Evolutionary conservation across 345 rosid genomes (phyloP).

Genomic region (Salix arbutifolia): DNA sequence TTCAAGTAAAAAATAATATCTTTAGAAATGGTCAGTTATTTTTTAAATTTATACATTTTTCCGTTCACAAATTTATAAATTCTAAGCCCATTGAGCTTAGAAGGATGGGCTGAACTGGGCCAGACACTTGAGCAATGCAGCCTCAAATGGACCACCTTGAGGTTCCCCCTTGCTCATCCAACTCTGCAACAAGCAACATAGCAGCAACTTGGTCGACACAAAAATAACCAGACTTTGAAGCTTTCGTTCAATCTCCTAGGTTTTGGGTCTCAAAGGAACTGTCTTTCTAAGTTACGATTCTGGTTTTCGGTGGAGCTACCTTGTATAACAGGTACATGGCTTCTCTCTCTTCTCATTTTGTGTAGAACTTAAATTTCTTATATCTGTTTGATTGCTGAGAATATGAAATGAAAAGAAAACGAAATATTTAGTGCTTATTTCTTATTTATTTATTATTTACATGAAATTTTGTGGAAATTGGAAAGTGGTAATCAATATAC

Average conservation of each 20-base stretch:
- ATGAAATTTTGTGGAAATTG: neutral
- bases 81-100: no score
- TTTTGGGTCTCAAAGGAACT: neutral
- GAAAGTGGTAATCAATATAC: neutral
- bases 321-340: neutral
- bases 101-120: no score
- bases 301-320: neutral
- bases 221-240: neutral
- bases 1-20: no score
- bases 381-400: neutral
- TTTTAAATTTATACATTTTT: no score
- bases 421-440: neutral
- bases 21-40: no score
- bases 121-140: no score
- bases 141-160: neutral
- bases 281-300: neutral
- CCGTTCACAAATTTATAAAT: no score
- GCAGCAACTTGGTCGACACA: neutral
- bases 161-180: neutral
- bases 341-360: neutral
- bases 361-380: neutral
- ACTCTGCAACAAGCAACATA: neutral
- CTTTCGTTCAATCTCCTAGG: neutral
- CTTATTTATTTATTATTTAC: neutral
- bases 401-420: neutral